phyloP scores from a whole-genome alignment of 805 yeast genomes.

The Kodamaea fukazawae region DNA sequence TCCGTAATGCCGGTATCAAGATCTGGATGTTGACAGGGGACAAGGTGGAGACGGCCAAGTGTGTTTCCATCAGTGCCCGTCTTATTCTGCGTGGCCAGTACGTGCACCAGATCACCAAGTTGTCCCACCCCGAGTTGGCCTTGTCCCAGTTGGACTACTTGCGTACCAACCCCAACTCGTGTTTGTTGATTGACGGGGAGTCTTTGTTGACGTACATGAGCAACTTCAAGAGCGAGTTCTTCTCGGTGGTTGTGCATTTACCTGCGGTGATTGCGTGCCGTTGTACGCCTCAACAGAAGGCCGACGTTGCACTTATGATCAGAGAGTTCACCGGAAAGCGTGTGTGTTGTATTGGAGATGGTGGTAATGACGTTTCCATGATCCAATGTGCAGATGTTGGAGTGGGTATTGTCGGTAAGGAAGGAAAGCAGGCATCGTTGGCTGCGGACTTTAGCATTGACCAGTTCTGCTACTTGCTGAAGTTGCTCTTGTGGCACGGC shows the following conservation, averaged over 20 bases:
- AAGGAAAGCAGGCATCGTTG: slow-evolving; percentile 94
- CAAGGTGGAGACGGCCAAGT: slow-evolving; percentile 96
- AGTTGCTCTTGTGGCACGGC: slow-evolving; percentile 94
- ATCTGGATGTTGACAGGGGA: slow-evolving; percentile 99
- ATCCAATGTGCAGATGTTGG: slow-evolving; percentile 99
- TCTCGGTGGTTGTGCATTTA: slow-evolving; percentile 67
- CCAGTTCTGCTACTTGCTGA: slow-evolving; percentile 86
- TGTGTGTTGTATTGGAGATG: slow-evolving; percentile 98
- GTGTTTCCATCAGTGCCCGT: slow-evolving; percentile 95
- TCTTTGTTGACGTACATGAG: slow-evolving; percentile 70
- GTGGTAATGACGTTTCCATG: slow-evolving; percentile 99
- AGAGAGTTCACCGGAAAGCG: slow-evolving; percentile 78
- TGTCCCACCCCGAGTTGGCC: slow-evolving; percentile 63
- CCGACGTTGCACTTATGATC: slow-evolving; percentile 85
- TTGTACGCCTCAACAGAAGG: slow-evolving; percentile 98
- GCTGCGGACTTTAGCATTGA: slow-evolving; percentile 96
- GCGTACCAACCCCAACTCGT: slow-evolving; percentile 59
- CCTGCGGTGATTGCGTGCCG: slow-evolving; percentile 98
- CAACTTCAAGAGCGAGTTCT: slow-evolving; percentile 67
- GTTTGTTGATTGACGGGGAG: slow-evolving; percentile 91
- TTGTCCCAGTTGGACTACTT: slow-evolving; percentile 72
- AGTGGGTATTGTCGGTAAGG: slow-evolving; percentile 98
- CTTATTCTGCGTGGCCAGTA: slow-evolving; percentile 91
- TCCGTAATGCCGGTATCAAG: slow-evolving; percentile 94
- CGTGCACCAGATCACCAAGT: slow-evolving; percentile 78